Evolutionary conservation across 2,329 filamentous ascomycete species (phyloP).

Genomic region (Elsinoe perseae): DNA sequence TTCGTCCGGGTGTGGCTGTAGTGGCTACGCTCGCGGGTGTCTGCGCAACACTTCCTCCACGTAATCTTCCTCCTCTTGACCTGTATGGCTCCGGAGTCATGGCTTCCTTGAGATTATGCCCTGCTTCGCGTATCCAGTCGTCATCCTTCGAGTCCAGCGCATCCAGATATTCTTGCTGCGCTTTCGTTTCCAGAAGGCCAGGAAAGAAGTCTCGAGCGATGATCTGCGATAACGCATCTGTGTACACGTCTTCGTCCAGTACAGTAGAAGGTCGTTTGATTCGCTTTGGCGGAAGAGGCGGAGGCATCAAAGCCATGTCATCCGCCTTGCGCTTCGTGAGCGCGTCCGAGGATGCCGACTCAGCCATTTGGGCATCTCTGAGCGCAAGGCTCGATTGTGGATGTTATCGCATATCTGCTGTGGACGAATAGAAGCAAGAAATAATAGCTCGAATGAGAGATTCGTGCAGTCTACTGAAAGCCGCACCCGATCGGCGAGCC

Average conservation of each 20-base stretch:
- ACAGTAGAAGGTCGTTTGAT: slow-evolving; percentile 86
- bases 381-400: neutral
- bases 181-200: slow-evolving; percentile 74
- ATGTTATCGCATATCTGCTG: slow-evolving; percentile 6
- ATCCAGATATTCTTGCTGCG: slow-evolving; percentile 85
- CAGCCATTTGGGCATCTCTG: neutral
- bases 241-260: slow-evolving; percentile 90
- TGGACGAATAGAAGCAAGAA: neutral
- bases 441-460: neutral
- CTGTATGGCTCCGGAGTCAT: slow-evolving; percentile 64
- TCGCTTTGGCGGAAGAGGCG: slow-evolving; percentile 73
- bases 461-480: too few species aligned
- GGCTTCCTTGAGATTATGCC: slow-evolving; percentile 54
- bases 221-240: slow-evolving; percentile 81
- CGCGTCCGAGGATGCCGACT: slow-evolving; percentile 43
- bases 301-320: slow-evolving; percentile 73
- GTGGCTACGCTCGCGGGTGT: slow-evolving; percentile 48
- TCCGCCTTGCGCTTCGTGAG: slow-evolving; percentile 56
- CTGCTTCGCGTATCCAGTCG: slow-evolving; percentile 78
- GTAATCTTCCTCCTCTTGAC: slow-evolving; percentile 31
- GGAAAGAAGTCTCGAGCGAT: slow-evolving; percentile 97
- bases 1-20: slow-evolving; percentile 50
- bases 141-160: slow-evolving; percentile 79
- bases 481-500: neutral
- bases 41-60: slow-evolving; percentile 34